A percentile compares a stretch with the other conserved stretches of the same genome.
Conservation (phyloP, 768 basidiomycete genomes). For the Butyriboletus loyo region DNA sequence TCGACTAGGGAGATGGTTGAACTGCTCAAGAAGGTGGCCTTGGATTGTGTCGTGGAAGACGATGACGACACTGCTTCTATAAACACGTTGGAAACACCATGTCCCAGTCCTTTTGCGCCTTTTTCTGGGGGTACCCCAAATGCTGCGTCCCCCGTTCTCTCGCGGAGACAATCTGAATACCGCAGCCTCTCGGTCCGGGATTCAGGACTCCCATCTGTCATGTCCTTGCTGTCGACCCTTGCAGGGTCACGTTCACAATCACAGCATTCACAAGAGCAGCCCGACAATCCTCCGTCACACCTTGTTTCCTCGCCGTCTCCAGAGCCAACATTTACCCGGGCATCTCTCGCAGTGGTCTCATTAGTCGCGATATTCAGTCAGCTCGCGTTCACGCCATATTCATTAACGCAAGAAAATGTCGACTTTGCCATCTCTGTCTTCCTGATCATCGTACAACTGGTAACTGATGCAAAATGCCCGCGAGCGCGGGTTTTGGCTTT, state of each 20-base stretch:
- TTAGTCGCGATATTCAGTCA: constrained; percentile 67
- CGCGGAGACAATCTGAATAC: constrained; percentile 59
- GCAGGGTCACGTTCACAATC: constrained; percentile 62
- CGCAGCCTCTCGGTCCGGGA: constrained; percentile 42
- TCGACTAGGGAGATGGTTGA: constrained; percentile 34
- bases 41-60: constrained; percentile 34
- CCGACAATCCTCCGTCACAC: constrained; percentile 30
- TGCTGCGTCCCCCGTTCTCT: constrained; percentile 50
- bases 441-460: constrained; percentile 46
- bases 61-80: constrained; percentile 43
- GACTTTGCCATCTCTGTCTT: constrained; percentile 55
- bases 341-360: constrained; percentile 59
- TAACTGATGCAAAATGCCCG: constrained; percentile 45
- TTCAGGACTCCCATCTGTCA: constrained; percentile 52
- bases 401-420: constrained; percentile 45
- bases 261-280: constrained; percentile 42
- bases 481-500: constrained; percentile 68
- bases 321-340: constrained; percentile 38
- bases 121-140: constrained; percentile 32
- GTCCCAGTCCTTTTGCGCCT: constrained; percentile 30
- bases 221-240: constrained; percentile 64
- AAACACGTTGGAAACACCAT: constrained; percentile 39
- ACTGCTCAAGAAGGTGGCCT: constrained; percentile 41
- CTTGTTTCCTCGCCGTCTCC: constrained; percentile 25
- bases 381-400: constrained; percentile 65